Evolutionary conservation across 768 basidiomycete genomes (phyloP).

Genomic region (Lentinula lateritia): DNA sequence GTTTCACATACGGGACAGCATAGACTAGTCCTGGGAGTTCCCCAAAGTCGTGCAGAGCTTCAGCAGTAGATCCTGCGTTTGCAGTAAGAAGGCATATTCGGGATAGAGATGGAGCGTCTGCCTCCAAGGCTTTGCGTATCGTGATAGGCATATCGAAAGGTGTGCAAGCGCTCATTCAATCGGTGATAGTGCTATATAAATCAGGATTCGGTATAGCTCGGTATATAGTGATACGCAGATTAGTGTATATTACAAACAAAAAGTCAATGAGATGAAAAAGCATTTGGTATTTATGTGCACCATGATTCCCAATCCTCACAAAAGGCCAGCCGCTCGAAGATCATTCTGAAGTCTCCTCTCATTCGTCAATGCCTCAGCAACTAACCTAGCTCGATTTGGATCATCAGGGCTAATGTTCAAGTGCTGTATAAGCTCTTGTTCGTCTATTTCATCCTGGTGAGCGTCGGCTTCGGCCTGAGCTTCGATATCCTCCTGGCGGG

Average conservation of each 20-base stretch:
- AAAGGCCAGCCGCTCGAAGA: slow-evolving; percentile 58
- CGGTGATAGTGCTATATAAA: too few relatives aligned
- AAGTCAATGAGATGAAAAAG: not conserved
- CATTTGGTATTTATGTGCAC: not conserved
- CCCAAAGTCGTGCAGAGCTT: slow-evolving; percentile 49
- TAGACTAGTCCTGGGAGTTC: slow-evolving; percentile 71
- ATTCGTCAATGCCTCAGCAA: slow-evolving; percentile 41
- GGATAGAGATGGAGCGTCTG: slow-evolving; percentile 55
- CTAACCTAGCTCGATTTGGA: slow-evolving; percentile 33
- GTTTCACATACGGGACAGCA: slow-evolving; percentile 69
- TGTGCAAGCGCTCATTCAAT: not conserved
- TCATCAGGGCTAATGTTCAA: slow-evolving; percentile 35
- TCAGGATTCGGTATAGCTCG: not conserved
- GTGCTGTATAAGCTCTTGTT: slow-evolving; percentile 19
- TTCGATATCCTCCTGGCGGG: slow-evolving; percentile 15
- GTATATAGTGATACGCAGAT: not conserved
- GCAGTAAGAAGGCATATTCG: slow-evolving; percentile 72
- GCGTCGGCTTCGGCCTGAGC: slow-evolving; percentile 23
- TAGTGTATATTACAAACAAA: not conserved
- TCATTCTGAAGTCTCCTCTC: slow-evolving; percentile 56
- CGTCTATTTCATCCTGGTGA: slow-evolving; percentile 19
- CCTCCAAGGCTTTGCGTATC: slow-evolving; percentile 51
- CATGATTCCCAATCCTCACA: slow-evolving; percentile 27
- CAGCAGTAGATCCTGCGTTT: slow-evolving; percentile 64
- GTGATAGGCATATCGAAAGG: slow-evolving; percentile 29